Evolutionary conservation across 2,329 filamentous ascomycete genomes (phyloP).

Genomic region (Epichloe coenophiala): DNA sequence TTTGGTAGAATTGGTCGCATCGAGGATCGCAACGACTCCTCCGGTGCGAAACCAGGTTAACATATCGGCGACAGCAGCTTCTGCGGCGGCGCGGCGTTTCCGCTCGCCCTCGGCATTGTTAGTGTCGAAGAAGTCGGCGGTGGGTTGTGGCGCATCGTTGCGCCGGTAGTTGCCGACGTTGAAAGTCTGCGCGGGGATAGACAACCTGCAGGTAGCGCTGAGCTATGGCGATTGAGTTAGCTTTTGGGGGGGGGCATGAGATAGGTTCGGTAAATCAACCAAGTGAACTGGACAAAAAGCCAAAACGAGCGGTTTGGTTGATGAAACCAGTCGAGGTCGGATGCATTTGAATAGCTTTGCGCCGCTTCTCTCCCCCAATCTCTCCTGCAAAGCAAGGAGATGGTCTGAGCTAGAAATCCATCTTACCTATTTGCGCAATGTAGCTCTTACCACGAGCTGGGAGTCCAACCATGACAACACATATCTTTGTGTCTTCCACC

Average conservation of each 20-base stretch:
- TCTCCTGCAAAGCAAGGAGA: too few relatives aligned
- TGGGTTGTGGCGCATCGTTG: constrained; percentile 75
- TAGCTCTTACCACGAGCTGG: constrained; percentile 93
- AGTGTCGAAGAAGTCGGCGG: constrained; percentile 90
- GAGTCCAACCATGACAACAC: constrained; percentile 96
- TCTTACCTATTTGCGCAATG: constrained; percentile 87
- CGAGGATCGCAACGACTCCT: constrained; percentile 83
- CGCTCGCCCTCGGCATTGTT: constrained; percentile 83
- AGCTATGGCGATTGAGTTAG: constrained; percentile 34
- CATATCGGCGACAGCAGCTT: constrained; percentile 90
- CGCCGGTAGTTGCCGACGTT: constrained; percentile 96
- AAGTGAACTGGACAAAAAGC: background rate
- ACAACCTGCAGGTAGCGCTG: constrained; percentile 90
- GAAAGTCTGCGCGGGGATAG: constrained; percentile 86
- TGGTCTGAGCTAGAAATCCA: background rate
- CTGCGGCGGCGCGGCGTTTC: constrained; percentile 73
- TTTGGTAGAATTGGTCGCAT: constrained; percentile 95
- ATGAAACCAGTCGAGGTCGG: background rate
- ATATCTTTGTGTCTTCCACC: constrained; percentile 93
- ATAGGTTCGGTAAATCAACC: background rate
- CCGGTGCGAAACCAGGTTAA: constrained; percentile 73
- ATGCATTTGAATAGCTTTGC: background rate
- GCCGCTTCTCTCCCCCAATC: too few relatives aligned
- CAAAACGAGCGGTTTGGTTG: background rate
- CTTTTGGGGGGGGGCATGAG: background rate